Percentiles rank a stretch among this genome's conserved stretches.
These are phyloP conservation scores for Osmanthus fragrans DNA, from an alignment of 257 asterid species.

Conservation along the genomic window DNA sequence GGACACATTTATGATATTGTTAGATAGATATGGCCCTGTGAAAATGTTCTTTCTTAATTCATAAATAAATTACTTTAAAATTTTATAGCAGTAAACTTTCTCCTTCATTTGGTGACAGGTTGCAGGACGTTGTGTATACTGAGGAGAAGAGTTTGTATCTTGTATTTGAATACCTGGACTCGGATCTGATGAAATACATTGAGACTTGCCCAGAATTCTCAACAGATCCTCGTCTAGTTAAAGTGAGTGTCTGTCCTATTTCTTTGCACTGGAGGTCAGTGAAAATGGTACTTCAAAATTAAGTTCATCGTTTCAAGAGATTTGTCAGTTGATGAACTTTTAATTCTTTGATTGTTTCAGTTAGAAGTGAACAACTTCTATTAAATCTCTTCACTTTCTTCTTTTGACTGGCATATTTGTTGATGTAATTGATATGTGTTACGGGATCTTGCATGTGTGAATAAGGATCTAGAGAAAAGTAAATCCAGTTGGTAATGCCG, in stretches of 20 bases:
- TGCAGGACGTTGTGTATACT: slow-evolving; percentile 95
- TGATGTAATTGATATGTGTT: not conserved
- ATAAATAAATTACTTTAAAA: slow-evolving; percentile 6
- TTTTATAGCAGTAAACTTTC: not conserved
- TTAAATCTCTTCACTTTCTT: not conserved
- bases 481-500: not conserved
- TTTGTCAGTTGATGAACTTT: not conserved
- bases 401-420: not conserved
- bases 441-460: not conserved
- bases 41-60: slow-evolving; percentile 9
- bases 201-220: slow-evolving; percentile 89
- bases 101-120: slow-evolving; percentile 47
- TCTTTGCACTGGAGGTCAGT: slow-evolving; percentile 22
- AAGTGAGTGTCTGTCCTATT: slow-evolving; percentile 53
- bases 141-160: slow-evolving; percentile 84
- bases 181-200: slow-evolving; percentile 97
- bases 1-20: not conserved
- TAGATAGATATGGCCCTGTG: not conserved
- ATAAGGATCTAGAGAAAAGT: not conserved
- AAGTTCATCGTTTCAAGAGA: slow-evolving; percentile 18
- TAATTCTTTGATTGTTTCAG: not conserved
- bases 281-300: slow-evolving; percentile 3
- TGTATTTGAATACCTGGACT: slow-evolving; percentile 93
- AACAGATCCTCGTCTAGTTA: slow-evolving; percentile 69
- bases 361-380: not conserved